Conservation (phyloP, 805 yeast genomes). For the Zygosaccharomyces bailii region DNA sequence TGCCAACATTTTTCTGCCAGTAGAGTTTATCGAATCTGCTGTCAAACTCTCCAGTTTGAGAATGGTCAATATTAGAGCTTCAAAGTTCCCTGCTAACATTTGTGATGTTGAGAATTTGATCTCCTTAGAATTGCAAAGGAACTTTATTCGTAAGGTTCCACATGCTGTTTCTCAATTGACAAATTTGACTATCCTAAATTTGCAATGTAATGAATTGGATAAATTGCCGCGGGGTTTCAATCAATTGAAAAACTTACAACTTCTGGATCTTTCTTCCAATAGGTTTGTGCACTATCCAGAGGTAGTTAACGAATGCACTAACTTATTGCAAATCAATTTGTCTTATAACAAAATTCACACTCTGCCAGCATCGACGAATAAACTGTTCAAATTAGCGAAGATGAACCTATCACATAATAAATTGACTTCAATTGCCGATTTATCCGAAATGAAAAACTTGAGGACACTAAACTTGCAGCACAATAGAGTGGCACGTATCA, state of each 20-base stretch:
- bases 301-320: conserved; percentile 55
- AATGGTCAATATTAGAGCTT: conserved; percentile 69
- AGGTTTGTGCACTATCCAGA: conserved; percentile 60
- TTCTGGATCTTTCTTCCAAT: conserved; percentile 79
- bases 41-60: conserved; percentile 62
- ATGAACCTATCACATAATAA: conserved; percentile 74
- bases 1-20: conserved; percentile 78
- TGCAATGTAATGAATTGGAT: conserved; percentile 73
- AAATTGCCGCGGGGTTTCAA: conserved; percentile 60
- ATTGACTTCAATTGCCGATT: conserved; percentile 41
- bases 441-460: conserved; percentile 52
- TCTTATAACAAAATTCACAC: conserved; percentile 70
- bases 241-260: conserved; percentile 49
- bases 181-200: conserved; percentile 54
- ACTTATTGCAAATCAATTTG: conserved; percentile 65
- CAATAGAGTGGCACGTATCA: conserved; percentile 50
- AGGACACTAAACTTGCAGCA: conserved; percentile 74
- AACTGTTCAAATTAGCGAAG: conserved; percentile 57
- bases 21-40: conserved; percentile 81
- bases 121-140: conserved; percentile 71
- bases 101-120: conserved; percentile 65
- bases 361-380: conserved; percentile 60
- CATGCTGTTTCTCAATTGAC: conserved; percentile 50
- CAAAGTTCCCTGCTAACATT: conserved; percentile 69
- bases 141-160: conserved; percentile 66